A percentile compares a stretch with the other conserved stretches of the same genome.
These are phyloP conservation scores for Boletus sensibilis DNA, from an alignment of 768 basidiomycete species.

Conservation along the genomic window DNA sequence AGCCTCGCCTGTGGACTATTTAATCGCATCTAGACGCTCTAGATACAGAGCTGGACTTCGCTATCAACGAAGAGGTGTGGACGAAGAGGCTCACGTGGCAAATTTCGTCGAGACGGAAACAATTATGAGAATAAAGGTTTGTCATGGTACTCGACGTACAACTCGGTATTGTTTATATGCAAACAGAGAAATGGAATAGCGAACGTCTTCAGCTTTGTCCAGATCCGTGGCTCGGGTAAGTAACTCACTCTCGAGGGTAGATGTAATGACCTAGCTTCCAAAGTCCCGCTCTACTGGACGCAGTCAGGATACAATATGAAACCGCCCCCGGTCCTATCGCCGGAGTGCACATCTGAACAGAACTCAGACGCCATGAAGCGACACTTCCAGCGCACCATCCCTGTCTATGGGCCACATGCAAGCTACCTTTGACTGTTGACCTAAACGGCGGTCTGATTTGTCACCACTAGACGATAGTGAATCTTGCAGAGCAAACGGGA, in stretches of 20 bases:
- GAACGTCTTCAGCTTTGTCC: constrained; percentile 86
- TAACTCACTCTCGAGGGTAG: not conserved
- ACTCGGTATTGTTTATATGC: not conserved
- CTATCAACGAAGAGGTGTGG: constrained; percentile 92
- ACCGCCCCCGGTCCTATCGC: constrained; percentile 75
- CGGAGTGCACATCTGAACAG: constrained; percentile 72
- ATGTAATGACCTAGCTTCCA: constrained; percentile 6
- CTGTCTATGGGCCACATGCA: constrained; percentile 79
- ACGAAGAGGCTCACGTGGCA: constrained; percentile 89
- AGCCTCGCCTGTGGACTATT: constrained; percentile 61
- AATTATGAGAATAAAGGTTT: constrained; percentile 77
- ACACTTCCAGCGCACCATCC: constrained; percentile 67
- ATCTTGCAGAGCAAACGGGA: constrained; percentile 88
- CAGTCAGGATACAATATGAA: constrained; percentile 86
- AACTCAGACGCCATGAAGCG: constrained; percentile 66
- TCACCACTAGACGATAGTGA: constrained; percentile 65
- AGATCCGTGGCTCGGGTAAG: constrained; percentile 87
- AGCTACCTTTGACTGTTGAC: constrained; percentile 19
- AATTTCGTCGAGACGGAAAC: constrained; percentile 97
- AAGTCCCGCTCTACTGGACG: constrained; percentile 92
- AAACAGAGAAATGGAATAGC: constrained; percentile 65
- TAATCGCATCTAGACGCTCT: constrained; percentile 82
- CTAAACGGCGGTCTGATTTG: constrained; percentile 4
- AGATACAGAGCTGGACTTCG: constrained; percentile 88
- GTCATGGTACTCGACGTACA: constrained; percentile 12